Evolutionary conservation across 495 filamentous ascomycete genomes (phyloP).

Genomic region (Talaromyces adpressus): DNA sequence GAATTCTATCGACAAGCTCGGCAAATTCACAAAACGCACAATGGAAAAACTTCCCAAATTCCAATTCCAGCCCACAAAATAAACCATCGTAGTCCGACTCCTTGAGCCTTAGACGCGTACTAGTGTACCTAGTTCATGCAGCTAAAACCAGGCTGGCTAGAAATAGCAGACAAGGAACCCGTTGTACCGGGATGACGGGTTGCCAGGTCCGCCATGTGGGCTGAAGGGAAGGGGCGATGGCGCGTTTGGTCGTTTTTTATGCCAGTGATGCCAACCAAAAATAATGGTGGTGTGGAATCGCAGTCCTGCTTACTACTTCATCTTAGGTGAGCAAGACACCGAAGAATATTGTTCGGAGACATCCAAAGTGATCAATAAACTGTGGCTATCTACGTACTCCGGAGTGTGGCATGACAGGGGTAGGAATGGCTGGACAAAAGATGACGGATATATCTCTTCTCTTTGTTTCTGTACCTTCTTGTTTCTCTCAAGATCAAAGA

Average conservation of each 20-base stretch:
- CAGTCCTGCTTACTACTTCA: background rate
- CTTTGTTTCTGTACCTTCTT: background rate
- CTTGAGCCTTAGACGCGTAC: background rate
- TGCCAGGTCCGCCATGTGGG: slow-evolving; percentile 11
- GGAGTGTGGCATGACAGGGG: background rate
- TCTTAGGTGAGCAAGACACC: background rate
- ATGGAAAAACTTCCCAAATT: slow-evolving; percentile 1
- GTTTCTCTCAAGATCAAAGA: background rate
- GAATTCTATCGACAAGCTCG: background rate
- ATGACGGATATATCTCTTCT: background rate
- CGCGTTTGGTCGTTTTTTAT: background rate
- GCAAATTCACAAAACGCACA: slow-evolving; percentile 4
- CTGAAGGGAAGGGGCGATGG: slow-evolving; percentile 3
- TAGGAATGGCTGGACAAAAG: background rate
- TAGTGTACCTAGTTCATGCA: background rate
- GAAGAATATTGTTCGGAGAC: background rate
- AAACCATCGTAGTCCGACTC: background rate
- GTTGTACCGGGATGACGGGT: slow-evolving; percentile 10
- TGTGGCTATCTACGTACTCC: background rate
- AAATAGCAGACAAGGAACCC: slow-evolving; percentile 3
- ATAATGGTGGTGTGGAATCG: background rate
- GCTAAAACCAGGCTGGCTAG: background rate
- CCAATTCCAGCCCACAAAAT: background rate
- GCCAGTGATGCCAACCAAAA: background rate
- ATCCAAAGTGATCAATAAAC: background rate